Evolutionary conservation across 768 basidiomycete species (phyloP), one percentile per base, ranked within the genome.

Genomic region (Hemileccinum rubropunctum): DNA sequence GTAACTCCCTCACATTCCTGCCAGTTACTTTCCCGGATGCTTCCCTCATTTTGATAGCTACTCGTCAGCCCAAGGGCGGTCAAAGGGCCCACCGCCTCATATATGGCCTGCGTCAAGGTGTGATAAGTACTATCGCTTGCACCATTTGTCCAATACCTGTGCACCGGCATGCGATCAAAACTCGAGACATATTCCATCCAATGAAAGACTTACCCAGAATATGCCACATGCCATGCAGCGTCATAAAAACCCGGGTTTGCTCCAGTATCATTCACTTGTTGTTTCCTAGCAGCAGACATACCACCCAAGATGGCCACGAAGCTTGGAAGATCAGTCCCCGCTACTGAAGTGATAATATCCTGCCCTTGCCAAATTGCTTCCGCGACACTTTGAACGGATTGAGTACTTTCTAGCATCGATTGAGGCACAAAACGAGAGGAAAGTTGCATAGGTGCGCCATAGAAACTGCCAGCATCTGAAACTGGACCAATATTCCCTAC

Each of bases 231-330:
- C 53, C 53, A 58, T 1, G 60, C 40, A 8, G 57, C 53, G 10
- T 49, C 38, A 17, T 62, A 62, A 6, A 59, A 44, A 17, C 48
- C 57, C 10, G 60, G 60, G 32, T 61, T 61, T 1, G 56, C 59
- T 2, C 49, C 59, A 1, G 59, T 56, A 32, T 50, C 52, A n/a
- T 61, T 52, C 8, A 41, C 47, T 21, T 18, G 52, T 6, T 45
- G 42, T 5, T 33, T 46, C 15, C 44, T 56, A 11, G 38, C 48
- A 38, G 51, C 45, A 2, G 59, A 30, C 55, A 62, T 46, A 23
- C 49, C 44, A 3, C 52, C 59, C n/a, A 55, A 58, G 15, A 61
- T 14, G 17, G 47, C 32, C 1, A 34, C 43, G 6, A 47, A 37
- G 12, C 45, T 36, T 1, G 37, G 12, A 4, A 36, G 48, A 9